These are phyloP conservation scores for Diaporthe longicolla DNA, from an alignment of 2,329 filamentous ascomycete species.

Conservation along the genomic window DNA sequence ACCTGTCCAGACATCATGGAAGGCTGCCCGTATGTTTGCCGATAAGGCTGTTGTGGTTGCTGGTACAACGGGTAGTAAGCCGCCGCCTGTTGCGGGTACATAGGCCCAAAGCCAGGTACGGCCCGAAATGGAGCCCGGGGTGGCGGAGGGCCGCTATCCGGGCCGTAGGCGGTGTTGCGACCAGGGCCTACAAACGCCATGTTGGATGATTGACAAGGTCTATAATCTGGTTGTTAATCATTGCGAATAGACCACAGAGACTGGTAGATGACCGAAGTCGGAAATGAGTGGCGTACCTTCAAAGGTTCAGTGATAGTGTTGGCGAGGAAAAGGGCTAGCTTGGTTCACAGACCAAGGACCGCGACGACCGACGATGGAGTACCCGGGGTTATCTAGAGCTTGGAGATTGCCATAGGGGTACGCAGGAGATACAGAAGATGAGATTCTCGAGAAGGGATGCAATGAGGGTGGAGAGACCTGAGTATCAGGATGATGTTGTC, in stretches of 20 bases:
- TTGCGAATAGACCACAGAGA: rapidly evolving
- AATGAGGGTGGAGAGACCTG: background rate
- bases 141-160: conserved; percentile 25
- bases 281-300: background rate
- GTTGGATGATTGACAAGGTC: background rate
- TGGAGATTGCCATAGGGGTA: background rate
- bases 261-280: rapidly evolving
- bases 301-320: background rate
- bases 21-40: background rate
- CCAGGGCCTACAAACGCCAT: conserved; percentile 30
- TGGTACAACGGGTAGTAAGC: background rate
- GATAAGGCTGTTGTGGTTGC: background rate
- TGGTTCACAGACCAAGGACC: background rate
- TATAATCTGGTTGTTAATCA: background rate
- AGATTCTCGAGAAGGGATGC: background rate
- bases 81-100: background rate
- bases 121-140: conserved; percentile 1
- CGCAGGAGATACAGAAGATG: background rate
- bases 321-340: background rate
- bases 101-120: background rate
- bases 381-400: background rate
- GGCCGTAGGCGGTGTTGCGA: conserved; percentile 35
- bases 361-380: conserved; percentile 3
- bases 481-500: background rate
- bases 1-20: conserved; percentile 30